Evolutionary conservation across 768 basidiomycete genomes (phyloP).

Genomic region (Hygrophorus pudorinus): DNA sequence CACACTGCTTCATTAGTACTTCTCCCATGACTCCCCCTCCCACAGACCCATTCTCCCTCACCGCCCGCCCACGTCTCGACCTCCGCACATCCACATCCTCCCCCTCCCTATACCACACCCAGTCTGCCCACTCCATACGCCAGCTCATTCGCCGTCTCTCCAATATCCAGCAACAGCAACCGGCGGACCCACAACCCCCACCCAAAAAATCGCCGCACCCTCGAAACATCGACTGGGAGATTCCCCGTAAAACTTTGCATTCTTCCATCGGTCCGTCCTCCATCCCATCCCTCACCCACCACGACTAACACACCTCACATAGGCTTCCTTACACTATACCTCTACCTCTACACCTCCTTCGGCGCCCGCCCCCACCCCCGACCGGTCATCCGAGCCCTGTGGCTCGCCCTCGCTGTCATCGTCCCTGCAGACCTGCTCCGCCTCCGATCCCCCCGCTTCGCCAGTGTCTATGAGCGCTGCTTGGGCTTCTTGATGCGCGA

Average conservation of each 20-base stretch:
- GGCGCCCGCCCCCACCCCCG: slow-evolving; percentile 48
- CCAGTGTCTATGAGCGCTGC: slow-evolving; percentile 54
- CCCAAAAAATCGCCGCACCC: slow-evolving; percentile 11
- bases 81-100: slow-evolving; percentile 29
- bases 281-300: slow-evolving; percentile 2
- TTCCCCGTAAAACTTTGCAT: slow-evolving; percentile 81
- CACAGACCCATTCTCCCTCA: too few relatives aligned
- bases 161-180: slow-evolving; percentile 20
- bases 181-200: neutral
- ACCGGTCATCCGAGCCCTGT: slow-evolving; percentile 51
- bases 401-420: slow-evolving; percentile 56
- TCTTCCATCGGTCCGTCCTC: slow-evolving; percentile 70
- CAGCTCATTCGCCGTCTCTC: slow-evolving; percentile 40
- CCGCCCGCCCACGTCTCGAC: too few relatives aligned
- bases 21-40: too few relatives aligned
- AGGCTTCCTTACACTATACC: slow-evolving; percentile 35
- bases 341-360: slow-evolving; percentile 33
- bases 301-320: neutral
- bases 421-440: slow-evolving; percentile 70
- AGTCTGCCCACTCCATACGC: slow-evolving; percentile 37
- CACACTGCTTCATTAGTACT: neutral
- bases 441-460: slow-evolving; percentile 55
- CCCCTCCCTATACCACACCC: slow-evolving; percentile 23
- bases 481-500: slow-evolving; percentile 88
- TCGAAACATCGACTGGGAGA: slow-evolving; percentile 70